These are phyloP conservation scores for Phaeosphaeria sp. DNA, from an alignment of 2,329 filamentous ascomycete species.

Conservation along the genomic window DNA sequence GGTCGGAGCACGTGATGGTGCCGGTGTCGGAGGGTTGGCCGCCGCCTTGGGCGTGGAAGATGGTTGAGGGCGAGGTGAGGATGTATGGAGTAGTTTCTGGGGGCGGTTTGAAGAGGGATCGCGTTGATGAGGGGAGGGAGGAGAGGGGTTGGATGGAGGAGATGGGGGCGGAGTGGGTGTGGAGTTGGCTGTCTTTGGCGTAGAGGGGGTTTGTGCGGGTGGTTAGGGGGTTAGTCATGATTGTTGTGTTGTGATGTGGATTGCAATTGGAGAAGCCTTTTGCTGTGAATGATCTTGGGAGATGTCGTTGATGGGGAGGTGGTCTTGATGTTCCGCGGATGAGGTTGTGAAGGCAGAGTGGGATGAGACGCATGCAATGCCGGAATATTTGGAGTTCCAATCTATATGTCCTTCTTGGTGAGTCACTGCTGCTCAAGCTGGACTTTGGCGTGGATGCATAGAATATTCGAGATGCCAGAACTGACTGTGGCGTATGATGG, in stretches of 20 bases:
- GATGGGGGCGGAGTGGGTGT: conserved; percentile 54
- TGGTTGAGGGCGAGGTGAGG: conserved; percentile 69
- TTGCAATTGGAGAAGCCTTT: not conserved
- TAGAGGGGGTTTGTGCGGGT: conserved; percentile 43
- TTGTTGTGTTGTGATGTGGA: not conserved
- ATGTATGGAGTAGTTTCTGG: conserved; percentile 52
- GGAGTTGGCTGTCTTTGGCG: conserved; percentile 51
- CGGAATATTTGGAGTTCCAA: not conserved
- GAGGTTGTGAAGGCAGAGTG: not conserved
- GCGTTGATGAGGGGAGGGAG: conserved; percentile 59
- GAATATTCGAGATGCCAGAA: conserved; percentile 10
- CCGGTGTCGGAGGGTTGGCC: conserved; percentile 76
- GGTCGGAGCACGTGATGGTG: conserved; percentile 53
- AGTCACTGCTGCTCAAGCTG: not conserved
- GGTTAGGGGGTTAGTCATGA: not conserved
- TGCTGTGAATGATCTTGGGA: not conserved
- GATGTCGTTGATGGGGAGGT: not conserved
- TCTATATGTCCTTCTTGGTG: not conserved
- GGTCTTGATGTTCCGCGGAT: not conserved
- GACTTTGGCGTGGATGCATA: not conserved
- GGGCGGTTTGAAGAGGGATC: conserved; percentile 65
- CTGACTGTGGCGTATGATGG: not conserved
- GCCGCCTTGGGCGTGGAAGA: conserved; percentile 78
- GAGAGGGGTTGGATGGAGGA: conserved; percentile 58
- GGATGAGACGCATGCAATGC: not conserved